Evolutionary conservation across 257 asterid genomes (phyloP).

Genomic region (Solanum virginianum): DNA sequence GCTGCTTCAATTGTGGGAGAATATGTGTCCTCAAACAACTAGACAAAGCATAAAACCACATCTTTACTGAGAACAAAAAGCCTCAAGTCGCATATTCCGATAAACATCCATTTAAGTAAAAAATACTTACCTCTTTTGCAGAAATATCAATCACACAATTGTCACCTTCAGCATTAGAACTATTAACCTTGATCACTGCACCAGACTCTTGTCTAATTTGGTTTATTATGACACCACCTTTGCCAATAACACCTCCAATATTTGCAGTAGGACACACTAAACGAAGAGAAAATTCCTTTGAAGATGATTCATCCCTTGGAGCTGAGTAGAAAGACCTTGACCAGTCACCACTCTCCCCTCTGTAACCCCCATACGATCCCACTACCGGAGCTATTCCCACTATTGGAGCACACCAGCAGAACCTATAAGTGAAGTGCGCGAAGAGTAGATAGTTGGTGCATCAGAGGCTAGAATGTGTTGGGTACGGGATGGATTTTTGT

Average conservation of each 20-base stretch:
- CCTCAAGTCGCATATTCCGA: neutral
- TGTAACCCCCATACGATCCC: conserved; percentile 15
- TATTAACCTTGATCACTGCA: conserved; percentile 12
- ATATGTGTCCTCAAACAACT: conserved; percentile 14
- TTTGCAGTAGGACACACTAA: conserved; percentile 12
- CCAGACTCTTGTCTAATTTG: conserved; percentile 19
- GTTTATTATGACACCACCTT: conserved; percentile 15
- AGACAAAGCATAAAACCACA: neutral
- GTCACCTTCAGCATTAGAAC: conserved; percentile 12
- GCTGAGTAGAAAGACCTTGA: conserved; percentile 2
- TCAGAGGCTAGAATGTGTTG: conserved; percentile 9
- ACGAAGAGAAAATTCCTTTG: conserved; percentile 15
- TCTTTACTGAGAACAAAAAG: neutral
- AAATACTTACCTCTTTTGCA: conserved; percentile 3
- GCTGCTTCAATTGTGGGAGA: conserved; percentile 17
- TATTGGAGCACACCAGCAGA: conserved; percentile 3
- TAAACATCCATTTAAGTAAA: neutral
- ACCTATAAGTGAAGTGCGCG: conserved; percentile 5
- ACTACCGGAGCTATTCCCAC: conserved; percentile 14
- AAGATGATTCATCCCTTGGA: conserved; percentile 12
- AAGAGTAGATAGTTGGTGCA: conserved; percentile 3
- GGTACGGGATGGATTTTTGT: conserved; percentile 16
- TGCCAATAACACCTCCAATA: conserved; percentile 15
- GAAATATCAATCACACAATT: conserved; percentile 13
- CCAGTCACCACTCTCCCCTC: conserved; percentile 12